Evolutionary conservation across 2,329 filamentous ascomycete genomes (phyloP).

Genomic region (Aureobasidium lini): DNA sequence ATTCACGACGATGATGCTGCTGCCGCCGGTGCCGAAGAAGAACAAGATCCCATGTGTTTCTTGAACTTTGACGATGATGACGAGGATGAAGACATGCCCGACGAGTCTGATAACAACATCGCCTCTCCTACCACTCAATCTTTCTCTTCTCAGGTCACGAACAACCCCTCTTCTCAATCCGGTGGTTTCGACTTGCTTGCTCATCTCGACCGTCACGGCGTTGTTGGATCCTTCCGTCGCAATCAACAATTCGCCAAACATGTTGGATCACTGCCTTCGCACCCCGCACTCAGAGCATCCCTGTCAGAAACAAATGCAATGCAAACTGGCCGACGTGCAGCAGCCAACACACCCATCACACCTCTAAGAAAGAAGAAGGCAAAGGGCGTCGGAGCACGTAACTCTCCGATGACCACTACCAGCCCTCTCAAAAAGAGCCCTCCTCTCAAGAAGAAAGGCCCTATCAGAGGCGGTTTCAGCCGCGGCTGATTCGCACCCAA

Average conservation of each 20-base stretch:
- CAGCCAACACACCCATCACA: slow-evolving; percentile 61
- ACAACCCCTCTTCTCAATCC: slow-evolving; percentile 9
- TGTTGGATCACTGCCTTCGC: slow-evolving; percentile 49
- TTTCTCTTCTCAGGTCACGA: slow-evolving; percentile 47
- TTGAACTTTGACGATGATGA: slow-evolving; percentile 61
- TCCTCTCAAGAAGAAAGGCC: slow-evolving; percentile 5
- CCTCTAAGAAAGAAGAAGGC: slow-evolving; percentile 48
- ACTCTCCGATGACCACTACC: slow-evolving; percentile 11
- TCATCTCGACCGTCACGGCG: slow-evolving; percentile 54
- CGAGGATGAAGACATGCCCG: slow-evolving; percentile 46
- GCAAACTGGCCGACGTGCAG: slow-evolving; percentile 59
- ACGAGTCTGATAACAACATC: slow-evolving; percentile 23
- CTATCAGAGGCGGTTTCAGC: slow-evolving; percentile 13
- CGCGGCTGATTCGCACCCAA: not conserved
- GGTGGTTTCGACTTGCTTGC: slow-evolving; percentile 42
- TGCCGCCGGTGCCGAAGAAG: slow-evolving; percentile 33
- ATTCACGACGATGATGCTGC: slow-evolving; percentile 11
- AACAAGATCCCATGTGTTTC: slow-evolving; percentile 59
- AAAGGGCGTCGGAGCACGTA: slow-evolving; percentile 14
- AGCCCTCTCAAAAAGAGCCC: slow-evolving; percentile 13
- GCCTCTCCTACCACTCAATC: slow-evolving; percentile 37
- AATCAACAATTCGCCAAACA: slow-evolving; percentile 45
- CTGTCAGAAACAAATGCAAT: slow-evolving; percentile 53
- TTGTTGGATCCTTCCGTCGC: slow-evolving; percentile 70
- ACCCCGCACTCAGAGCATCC: slow-evolving; percentile 55